These are phyloP conservation scores for Zopfia rhizophila DNA, from an alignment of 2,329 filamentous ascomycete genomes.

Conservation along the genomic window DNA sequence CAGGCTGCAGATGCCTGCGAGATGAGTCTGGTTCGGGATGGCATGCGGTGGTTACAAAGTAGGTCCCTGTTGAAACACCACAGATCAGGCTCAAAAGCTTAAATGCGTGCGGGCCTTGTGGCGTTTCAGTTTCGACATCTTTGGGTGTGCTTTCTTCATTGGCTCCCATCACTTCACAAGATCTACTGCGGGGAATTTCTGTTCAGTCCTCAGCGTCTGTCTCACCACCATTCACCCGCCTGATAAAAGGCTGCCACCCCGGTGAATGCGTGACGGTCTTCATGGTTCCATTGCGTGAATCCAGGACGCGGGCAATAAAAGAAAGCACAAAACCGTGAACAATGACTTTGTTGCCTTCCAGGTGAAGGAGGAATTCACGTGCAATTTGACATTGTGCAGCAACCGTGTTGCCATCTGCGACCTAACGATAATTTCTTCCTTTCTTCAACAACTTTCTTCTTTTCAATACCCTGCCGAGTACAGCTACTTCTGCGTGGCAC, in stretches of 20 bases:
- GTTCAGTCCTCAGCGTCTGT: slow-evolving; percentile 38
- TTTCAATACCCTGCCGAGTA: slow-evolving; percentile 1
- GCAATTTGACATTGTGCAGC: slow-evolving; percentile 30
- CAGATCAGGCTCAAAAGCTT: slow-evolving; percentile 46
- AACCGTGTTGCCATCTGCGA: slow-evolving; percentile 23
- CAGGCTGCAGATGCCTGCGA: slow-evolving; percentile 38
- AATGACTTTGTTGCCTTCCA: slow-evolving; percentile 38
- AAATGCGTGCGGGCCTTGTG: slow-evolving; percentile 42
- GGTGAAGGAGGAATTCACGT: slow-evolving; percentile 37
- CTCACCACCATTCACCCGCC: slow-evolving; percentile 39
- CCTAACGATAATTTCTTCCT: slow-evolving; percentile 24
- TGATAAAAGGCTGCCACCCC: slow-evolving; percentile 42
- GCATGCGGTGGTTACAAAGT: slow-evolving; percentile 47
- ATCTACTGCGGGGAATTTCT: slow-evolving; percentile 31
- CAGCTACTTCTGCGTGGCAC: not conserved
- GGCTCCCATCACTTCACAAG: slow-evolving; percentile 40
- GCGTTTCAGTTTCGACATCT: slow-evolving; percentile 48
- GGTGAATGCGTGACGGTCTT: slow-evolving; percentile 22
- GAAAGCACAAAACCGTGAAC: slow-evolving; percentile 25
- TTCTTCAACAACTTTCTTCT: slow-evolving; percentile 16
- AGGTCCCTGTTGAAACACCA: slow-evolving; percentile 48
- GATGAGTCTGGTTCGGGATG: slow-evolving; percentile 34
- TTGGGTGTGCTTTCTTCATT: slow-evolving; percentile 40
- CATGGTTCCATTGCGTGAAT: too few species aligned
- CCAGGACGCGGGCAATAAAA: slow-evolving; percentile 27